Conservation (phyloP, 352 stramenopile genomes). For the Elongisporangium anandrum region DNA sequence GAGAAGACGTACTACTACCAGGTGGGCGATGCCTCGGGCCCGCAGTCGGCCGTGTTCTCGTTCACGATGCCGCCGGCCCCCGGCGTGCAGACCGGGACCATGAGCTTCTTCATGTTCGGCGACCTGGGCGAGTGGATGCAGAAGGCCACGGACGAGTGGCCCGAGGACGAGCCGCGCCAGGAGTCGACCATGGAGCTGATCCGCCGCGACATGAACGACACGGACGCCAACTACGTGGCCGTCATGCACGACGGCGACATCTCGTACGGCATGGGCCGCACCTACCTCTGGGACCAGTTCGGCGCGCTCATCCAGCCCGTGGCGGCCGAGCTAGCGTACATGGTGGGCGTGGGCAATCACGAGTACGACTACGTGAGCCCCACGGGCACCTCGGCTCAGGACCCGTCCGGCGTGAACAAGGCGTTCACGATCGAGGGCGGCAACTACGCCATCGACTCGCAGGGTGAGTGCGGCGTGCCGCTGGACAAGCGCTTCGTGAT, state of each 20-base stretch:
- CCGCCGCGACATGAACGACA: neutral
- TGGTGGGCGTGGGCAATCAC: slow-evolving; percentile 64
- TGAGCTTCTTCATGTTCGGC: slow-evolving; percentile 73
- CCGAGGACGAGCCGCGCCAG: neutral
- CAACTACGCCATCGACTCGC: slow-evolving; percentile 42
- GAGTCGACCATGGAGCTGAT: neutral
- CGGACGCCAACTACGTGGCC: slow-evolving; percentile 44
- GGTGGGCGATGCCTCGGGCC: slow-evolving; percentile 22
- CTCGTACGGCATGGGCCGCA: slow-evolving; percentile 60
- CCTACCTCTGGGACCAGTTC: slow-evolving; percentile 85
- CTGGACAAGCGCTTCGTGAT: slow-evolving; percentile 72
- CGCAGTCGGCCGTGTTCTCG: slow-evolving; percentile 20
- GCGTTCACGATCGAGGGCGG: slow-evolving; percentile 25
- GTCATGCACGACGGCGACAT: slow-evolving; percentile 85
- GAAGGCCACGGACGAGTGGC: slow-evolving; percentile 2
- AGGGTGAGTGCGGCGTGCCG: slow-evolving; percentile 86
- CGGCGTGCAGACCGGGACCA: slow-evolving; percentile 17
- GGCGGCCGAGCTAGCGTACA: slow-evolving; percentile 68
- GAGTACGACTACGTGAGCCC: slow-evolving; percentile 2
- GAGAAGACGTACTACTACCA: slow-evolving; percentile 32
- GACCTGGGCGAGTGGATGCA: slow-evolving; percentile 32
- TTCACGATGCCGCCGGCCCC: slow-evolving; percentile 22
- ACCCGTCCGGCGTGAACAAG: slow-evolving; percentile 11
- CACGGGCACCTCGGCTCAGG: neutral
- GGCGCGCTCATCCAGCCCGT: slow-evolving; percentile 75